Evolutionary conservation across 2,329 filamentous ascomycete genomes (phyloP), one percentile per base, ranked within the genome.

Genomic region (Dothidotthia symphoricarpi): DNA sequence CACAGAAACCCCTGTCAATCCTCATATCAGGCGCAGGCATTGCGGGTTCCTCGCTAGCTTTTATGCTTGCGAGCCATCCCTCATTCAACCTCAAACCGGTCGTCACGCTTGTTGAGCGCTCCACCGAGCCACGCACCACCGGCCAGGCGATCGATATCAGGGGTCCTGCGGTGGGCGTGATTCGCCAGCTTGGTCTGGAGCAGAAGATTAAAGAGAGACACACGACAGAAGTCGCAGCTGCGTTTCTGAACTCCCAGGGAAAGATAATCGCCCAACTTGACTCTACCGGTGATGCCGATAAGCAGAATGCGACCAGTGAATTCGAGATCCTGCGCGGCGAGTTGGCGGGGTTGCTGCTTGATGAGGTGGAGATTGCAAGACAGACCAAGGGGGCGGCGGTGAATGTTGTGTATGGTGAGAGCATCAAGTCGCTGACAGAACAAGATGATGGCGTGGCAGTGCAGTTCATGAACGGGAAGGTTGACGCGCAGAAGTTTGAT

Each of bases 111-210:
- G 48, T 75, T 12, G 73, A 75, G 39, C 68, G 69, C 13, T 66
- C 67, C 1, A 45, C 69, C 0, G 32, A 45, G 12, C 63, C 68
- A 11, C 61, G 70, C 10, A 58, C 55, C 3, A 66, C 67, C 16
- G 73, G 73, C 2, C 70, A 72, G 41, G 64, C 70, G 14, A 55
- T 75, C 27, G 73, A 75, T 43, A 64, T 75, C 3, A 69, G 71
- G 17, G 69, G 62, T 2, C 48, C 63, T 4, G 71, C 66, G 1
- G 57, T 74, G 12, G 56, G 68, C 6, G 58, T 73, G 10, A 68
- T 74, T 29, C 51, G 57, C 15, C 61, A 58, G 24, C 63, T 74
- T 46, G 69, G 68, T 1, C 46, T 74, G 12, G 61, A 69, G 30
- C 45, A 52, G 2, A 53, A 54, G 0, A 59, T 75, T 19, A 63